Base-by-base conservation (phyloP, 768 basidiomycete species). In the Boletellus ananas region DNA sequence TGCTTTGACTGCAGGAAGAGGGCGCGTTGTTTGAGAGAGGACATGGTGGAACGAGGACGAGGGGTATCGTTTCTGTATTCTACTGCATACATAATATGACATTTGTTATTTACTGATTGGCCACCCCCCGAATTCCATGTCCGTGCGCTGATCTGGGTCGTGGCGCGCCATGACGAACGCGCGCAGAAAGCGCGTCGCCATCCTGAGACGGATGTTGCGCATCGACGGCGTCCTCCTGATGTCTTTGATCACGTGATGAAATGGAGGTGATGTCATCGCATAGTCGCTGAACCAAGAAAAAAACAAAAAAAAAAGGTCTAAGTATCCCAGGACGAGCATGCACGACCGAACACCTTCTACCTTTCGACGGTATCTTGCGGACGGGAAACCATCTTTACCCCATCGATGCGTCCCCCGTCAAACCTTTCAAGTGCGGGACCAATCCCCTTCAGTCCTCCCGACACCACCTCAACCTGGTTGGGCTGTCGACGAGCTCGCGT, bases 361-460 rank as follows among this genome's bases (percentile, higher is more conserved):
- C 64, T 64, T 67, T 68, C 64, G 7, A 29, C 29, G 9, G 72
- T 76, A 43, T 77, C 76, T 58, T 72, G 70, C 8, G 77, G 77
- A 42, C 57, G 68, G 48, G 63, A 68, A 44, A 79, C 67, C 34
- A 79, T 57, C 58, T 79, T 79, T 21, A 69, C 58, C 4, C 74
- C 75, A 40, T 74, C 76, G 16, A 79, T 70, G 52, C 71, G 59
- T 29, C 70, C 68, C 4, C 65, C 62, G 51, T 71, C 62, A 58
- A 80, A 57, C 39, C 71, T 65, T 58, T 70, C 64, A 42, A 81
- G 57, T 9, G 73, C 80, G 12, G 61, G 61, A 31, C 60, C 57
- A 38, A 80, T 72, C 11, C 72, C 77, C 27, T 59, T 64, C 20
- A 80, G 60, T 8, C 79, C 79, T 12, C 66, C 66, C 0, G 69